phyloP scores from a whole-genome alignment of 176 grass and related monocot species.

The Paspalum vaginatum region DNA sequence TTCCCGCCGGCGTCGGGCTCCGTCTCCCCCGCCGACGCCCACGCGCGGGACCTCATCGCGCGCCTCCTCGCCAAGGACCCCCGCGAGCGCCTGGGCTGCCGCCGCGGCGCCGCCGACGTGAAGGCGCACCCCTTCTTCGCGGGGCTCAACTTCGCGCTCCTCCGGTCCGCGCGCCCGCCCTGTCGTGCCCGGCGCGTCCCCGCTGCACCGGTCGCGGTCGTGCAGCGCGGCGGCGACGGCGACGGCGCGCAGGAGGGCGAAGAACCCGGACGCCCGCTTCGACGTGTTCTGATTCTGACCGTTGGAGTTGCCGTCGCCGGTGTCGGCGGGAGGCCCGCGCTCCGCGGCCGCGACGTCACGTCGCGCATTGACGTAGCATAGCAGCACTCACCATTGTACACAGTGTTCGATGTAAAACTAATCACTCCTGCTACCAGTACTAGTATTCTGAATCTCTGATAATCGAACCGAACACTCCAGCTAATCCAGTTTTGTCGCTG shows the following conservation, averaged over 20 bases:
- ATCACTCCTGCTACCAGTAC: no score
- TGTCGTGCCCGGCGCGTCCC: slow-evolving; percentile 51
- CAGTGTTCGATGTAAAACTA: neutral
- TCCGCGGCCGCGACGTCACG: slow-evolving; percentile 15
- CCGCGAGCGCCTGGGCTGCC: slow-evolving; percentile 49
- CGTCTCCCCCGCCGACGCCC: neutral
- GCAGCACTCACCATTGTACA: neutral
- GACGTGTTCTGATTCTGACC: slow-evolving; percentile 53
- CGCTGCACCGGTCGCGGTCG: slow-evolving; percentile 54
- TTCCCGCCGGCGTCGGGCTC: slow-evolving; percentile 22
- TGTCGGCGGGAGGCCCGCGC: neutral
- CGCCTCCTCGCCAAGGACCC: slow-evolving; percentile 83
- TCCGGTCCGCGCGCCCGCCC: slow-evolving; percentile 63
- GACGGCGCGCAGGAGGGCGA: neutral
- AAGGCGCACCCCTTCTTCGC: slow-evolving; percentile 81
- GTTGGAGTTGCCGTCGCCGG: neutral
- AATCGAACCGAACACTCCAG: neutral
- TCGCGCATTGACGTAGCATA: slow-evolving; percentile 26
- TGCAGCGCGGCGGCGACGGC: slow-evolving; percentile 28
- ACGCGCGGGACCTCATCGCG: slow-evolving; percentile 65
- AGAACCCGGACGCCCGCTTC: neutral
- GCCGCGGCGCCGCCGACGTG: slow-evolving; percentile 68
- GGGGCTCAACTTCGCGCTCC: slow-evolving; percentile 72
- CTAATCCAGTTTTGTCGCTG: no score
- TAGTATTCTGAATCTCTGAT: neutral